Conservation (phyloP, 2,329 filamentous ascomycete genomes). For the Fusarium sp. region DNA sequence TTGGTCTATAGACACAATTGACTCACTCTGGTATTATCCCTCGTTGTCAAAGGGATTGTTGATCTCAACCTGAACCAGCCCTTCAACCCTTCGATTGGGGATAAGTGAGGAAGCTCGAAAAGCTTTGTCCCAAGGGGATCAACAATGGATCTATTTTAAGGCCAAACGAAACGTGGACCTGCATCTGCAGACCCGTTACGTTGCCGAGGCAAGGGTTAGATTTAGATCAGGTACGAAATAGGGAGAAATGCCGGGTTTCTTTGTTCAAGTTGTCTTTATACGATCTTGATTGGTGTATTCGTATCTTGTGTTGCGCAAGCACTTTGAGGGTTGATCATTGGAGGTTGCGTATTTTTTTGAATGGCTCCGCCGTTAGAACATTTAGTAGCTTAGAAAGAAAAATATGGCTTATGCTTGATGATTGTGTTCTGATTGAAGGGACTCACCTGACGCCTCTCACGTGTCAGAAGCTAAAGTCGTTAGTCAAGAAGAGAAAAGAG, state of each 20-base stretch:
- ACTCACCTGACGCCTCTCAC: conserved; percentile 38
- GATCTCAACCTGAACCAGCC: background rate
- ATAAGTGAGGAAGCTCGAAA: conserved; percentile 2
- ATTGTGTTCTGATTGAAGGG: background rate
- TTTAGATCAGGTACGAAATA: conserved; percentile 32
- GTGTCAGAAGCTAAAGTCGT: conserved; percentile 13
- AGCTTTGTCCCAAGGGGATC: conserved; percentile 12
- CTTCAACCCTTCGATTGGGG: background rate
- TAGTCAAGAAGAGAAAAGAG: background rate
- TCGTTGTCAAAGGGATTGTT: background rate
- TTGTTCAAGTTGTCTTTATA: conserved; percentile 5
- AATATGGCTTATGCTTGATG: background rate
- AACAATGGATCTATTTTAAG: conserved; percentile 40
- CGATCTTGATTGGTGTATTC: conserved; percentile 27
- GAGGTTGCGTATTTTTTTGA: background rate
- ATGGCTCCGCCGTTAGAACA: background rate
- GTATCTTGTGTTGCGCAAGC: conserved; percentile 24
- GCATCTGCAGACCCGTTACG: conserved; percentile 6
- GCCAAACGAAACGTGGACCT: conserved; percentile 5
- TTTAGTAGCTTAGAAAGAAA: background rate
- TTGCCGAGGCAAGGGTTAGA: conserved; percentile 11
- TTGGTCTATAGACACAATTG: background rate
- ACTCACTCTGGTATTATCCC: background rate
- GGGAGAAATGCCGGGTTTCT: background rate
- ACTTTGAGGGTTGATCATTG: conserved; percentile 10